Conservation (phyloP, 2,329 filamentous ascomycete genomes). For the Botrytis paeoniae region DNA sequence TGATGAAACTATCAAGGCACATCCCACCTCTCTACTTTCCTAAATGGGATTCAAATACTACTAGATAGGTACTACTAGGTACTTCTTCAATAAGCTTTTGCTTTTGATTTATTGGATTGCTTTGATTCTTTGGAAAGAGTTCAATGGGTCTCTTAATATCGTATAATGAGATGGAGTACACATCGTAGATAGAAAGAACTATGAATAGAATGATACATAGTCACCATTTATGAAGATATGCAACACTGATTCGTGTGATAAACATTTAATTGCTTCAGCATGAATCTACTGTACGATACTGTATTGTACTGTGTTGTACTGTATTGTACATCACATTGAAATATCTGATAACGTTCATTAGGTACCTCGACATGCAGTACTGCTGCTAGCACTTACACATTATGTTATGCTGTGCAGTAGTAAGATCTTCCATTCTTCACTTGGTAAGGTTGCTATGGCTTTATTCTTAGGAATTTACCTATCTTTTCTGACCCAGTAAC, state of each 20-base stretch:
- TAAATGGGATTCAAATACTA: background rate
- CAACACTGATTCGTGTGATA: background rate
- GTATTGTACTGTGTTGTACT: too few species aligned
- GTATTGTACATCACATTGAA: background rate
- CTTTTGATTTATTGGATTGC: background rate
- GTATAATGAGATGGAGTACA: background rate
- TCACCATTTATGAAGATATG: background rate
- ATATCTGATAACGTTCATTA: background rate
- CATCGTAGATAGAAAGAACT: background rate
- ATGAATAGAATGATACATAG: background rate
- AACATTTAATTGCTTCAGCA: background rate
- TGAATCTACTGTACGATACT: background rate
- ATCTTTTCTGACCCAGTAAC: too few species aligned
- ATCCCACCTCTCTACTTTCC: background rate
- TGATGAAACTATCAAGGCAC: constrained; percentile 13
- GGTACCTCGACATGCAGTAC: background rate
- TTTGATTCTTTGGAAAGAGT: too few species aligned
- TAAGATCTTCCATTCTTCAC: background rate
- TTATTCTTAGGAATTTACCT: background rate
- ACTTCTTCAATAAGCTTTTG: background rate
- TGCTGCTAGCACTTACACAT: background rate
- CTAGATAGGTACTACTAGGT: background rate
- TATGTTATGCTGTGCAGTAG: background rate
- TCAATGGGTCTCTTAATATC: background rate
- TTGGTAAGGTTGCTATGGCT: background rate